A percentile compares a stretch with the other conserved stretches of the same genome.
phyloP scores from a whole-genome alignment of 192 early-diverging fungal species.

The Jimgerdemannia flammicorona region DNA sequence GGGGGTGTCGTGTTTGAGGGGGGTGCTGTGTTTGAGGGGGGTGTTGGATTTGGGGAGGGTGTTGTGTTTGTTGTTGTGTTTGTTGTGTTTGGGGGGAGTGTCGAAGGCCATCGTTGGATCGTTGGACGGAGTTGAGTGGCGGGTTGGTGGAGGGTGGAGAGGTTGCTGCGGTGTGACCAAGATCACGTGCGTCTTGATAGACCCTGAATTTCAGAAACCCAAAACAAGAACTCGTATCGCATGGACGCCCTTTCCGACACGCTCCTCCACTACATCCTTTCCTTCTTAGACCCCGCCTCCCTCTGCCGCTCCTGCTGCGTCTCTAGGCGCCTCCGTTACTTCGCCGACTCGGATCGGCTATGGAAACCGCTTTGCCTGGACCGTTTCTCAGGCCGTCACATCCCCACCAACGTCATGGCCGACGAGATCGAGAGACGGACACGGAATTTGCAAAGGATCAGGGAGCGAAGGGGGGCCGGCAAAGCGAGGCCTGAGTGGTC shows the following conservation, averaged over 20 bases:
- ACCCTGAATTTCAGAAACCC: too few relatives aligned
- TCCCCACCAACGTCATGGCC: slow-evolving; percentile 24
- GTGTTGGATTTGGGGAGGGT: too few relatives aligned
- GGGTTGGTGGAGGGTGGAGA: too few relatives aligned
- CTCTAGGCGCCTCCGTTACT: slow-evolving; percentile 23
- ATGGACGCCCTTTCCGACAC: not conserved
- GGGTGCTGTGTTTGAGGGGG: too few relatives aligned
- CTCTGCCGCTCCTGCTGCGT: slow-evolving; percentile 26
- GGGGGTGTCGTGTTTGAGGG: too few relatives aligned
- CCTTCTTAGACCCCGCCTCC: slow-evolving; percentile 8
- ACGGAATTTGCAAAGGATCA: slow-evolving; percentile 19
- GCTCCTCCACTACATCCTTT: not conserved
- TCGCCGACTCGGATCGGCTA: slow-evolving; percentile 34
- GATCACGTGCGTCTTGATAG: too few relatives aligned
- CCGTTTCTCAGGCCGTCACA: slow-evolving; percentile 28
- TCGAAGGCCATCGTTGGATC: too few relatives aligned
- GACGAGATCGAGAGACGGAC: slow-evolving; percentile 15
- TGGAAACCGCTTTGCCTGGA: slow-evolving; percentile 25
- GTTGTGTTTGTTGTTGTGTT: too few relatives aligned
- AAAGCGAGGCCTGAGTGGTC: not conserved
- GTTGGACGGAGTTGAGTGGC: too few relatives aligned
- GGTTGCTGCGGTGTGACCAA: too few relatives aligned
- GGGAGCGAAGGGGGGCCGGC: not conserved
- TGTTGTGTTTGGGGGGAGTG: too few relatives aligned
- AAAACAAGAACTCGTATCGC: too few relatives aligned